phyloP scores from a whole-genome alignment of 2,329 filamentous ascomycete genomes.

The Rhynchosporium graminicola region DNA sequence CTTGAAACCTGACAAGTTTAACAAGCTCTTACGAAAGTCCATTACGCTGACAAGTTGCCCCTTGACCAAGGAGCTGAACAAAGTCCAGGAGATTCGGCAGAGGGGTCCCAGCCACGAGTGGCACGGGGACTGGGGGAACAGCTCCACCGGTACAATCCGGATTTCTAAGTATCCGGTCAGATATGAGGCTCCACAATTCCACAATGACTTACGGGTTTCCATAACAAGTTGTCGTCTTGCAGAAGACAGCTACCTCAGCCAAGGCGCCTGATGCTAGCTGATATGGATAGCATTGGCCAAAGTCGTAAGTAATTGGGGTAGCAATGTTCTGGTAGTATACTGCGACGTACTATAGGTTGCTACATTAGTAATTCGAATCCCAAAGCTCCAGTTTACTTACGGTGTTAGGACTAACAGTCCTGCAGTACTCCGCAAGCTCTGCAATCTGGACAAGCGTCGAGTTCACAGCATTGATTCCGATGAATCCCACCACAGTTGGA shows the following conservation, averaged over 20 bases:
- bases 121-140: neutral
- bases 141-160: neutral
- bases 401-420: neutral
- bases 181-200: neutral
- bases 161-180: neutral
- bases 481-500: neutral
- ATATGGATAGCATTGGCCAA: conserved; percentile 9
- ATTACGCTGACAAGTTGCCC: conserved; percentile 11
- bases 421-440: neutral
- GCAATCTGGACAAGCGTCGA: neutral
- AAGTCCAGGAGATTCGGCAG: conserved; percentile 3
- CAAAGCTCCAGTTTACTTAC: neutral
- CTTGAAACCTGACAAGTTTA: too few species aligned
- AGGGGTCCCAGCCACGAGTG: neutral
- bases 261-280: neutral
- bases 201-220: conserved; percentile 2
- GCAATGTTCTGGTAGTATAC: conserved; percentile 1
- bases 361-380: neutral
- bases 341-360: conserved; percentile 6
- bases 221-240: conserved; percentile 9
- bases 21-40: neutral
- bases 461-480: neutral
- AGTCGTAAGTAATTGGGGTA: neutral
- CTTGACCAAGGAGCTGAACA: conserved; percentile 14
- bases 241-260: conserved; percentile 10